Conservation (phyloP, 352 stramenopile species). For the Plasmopara viticola region DNA sequence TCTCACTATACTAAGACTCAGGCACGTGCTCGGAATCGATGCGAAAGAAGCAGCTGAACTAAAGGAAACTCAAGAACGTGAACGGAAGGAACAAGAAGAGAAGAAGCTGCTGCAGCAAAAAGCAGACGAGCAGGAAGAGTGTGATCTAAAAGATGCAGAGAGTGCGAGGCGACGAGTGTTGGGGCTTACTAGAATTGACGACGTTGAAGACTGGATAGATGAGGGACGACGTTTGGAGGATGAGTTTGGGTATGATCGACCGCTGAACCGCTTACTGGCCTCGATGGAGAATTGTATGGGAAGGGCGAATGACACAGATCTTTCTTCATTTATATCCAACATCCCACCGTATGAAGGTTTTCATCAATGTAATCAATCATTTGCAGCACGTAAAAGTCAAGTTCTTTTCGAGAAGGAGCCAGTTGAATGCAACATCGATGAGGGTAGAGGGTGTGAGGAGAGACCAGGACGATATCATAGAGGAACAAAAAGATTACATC, state of each 20-base stretch:
- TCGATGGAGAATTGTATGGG: conserved; percentile 11
- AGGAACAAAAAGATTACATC: too few species aligned
- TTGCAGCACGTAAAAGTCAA: neutral
- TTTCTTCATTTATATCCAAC: neutral
- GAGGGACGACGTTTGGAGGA: conserved; percentile 15
- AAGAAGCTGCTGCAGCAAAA: conserved; percentile 14
- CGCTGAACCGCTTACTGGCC: conserved; percentile 9
- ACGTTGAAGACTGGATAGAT: conserved; percentile 37
- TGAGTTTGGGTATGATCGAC: conserved; percentile 1
- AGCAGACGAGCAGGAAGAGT: conserved; percentile 21
- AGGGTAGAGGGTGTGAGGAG: too few species aligned
- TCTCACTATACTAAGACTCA: conserved; percentile 59
- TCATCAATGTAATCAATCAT: conserved; percentile 10
- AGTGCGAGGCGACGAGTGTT: conserved; percentile 40
- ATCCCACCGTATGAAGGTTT: neutral
- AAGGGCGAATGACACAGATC: neutral
- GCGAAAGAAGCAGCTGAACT: conserved; percentile 41
- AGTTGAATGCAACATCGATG: neutral
- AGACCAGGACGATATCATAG: too few species aligned
- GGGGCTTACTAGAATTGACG: conserved; percentile 39
- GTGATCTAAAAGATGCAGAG: conserved; percentile 29
- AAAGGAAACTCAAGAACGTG: conserved; percentile 5
- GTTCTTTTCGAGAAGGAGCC: neutral
- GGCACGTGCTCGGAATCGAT: conserved; percentile 44
- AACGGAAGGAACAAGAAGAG: conserved; percentile 5